A percentile compares a stretch with the other conserved stretches of the same genome.
Evolutionary conservation across 2,329 filamentous ascomycete genomes (phyloP).

Genomic region (Piedraia hortae): DNA sequence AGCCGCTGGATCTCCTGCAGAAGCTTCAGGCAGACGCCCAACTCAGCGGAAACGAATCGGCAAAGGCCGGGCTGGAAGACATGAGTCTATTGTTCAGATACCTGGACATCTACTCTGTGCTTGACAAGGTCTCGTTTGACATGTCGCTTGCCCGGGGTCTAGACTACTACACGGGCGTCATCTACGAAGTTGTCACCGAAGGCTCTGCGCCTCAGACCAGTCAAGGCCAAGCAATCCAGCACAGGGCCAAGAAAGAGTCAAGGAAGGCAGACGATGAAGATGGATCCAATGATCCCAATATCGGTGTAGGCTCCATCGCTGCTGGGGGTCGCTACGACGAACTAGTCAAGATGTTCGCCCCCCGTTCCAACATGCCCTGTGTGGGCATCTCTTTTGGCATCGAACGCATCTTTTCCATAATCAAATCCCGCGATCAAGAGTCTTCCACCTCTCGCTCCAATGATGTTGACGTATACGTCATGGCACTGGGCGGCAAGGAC

Average conservation of each 20-base stretch:
- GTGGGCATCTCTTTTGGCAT: constrained; percentile 84
- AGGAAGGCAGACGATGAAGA: constrained; percentile 29
- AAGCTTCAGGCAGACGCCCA: constrained; percentile 26
- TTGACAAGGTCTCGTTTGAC: constrained; percentile 61
- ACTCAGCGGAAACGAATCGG: constrained; percentile 41
- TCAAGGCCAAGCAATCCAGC: constrained; percentile 19
- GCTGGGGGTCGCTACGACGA: constrained; percentile 82
- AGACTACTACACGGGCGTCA: constrained; percentile 80
- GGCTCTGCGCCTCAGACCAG: constrained; percentile 33
- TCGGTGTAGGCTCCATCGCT: constrained; percentile 67
- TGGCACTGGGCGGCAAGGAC: constrained; percentile 75
- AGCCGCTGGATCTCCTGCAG: constrained; percentile 43
- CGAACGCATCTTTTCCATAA: constrained; percentile 83
- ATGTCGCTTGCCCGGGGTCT: constrained; percentile 69
- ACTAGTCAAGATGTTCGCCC: constrained; percentile 78
- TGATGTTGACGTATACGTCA: constrained; percentile 75
- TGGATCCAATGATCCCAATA: constrained; percentile 47
- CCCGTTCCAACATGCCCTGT: constrained; percentile 51
- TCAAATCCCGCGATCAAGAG: constrained; percentile 44
- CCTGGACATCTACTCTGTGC: constrained; percentile 46
- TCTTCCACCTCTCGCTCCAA: constrained; percentile 33
- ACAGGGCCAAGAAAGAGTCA: constrained; percentile 23
- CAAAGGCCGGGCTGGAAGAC: constrained; percentile 56
- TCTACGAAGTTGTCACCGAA: constrained; percentile 71
- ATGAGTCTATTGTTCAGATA: constrained; percentile 61